phyloP scores from a whole-genome alignment of 2,329 filamentous ascomycete species.

The Neopestalotiopsis clavispora region DNA sequence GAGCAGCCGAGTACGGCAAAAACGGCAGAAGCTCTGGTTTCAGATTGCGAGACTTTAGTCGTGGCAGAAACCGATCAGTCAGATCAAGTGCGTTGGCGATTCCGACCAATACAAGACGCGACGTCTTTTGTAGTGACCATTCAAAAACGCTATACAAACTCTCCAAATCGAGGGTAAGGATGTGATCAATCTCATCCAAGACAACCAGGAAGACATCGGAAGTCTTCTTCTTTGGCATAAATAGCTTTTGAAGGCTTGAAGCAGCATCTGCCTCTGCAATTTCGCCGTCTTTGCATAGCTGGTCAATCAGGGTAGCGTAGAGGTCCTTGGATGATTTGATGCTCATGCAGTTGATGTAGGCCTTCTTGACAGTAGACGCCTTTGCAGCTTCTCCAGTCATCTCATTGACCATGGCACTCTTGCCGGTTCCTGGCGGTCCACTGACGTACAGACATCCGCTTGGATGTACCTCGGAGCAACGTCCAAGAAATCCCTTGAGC shows the following conservation, averaged over 20 bases:
- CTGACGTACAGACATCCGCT: slow-evolving; percentile 93
- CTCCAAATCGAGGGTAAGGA: slow-evolving; percentile 86
- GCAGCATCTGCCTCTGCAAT: slow-evolving; percentile 70
- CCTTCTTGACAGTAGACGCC: slow-evolving; percentile 64
- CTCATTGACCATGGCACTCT: slow-evolving; percentile 90
- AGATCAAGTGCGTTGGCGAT: slow-evolving; percentile 96
- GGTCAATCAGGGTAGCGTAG: slow-evolving; percentile 77
- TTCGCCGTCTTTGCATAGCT: slow-evolving; percentile 64
- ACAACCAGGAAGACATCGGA: slow-evolving; percentile 77
- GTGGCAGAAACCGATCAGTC: slow-evolving; percentile 91
- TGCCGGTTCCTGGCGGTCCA: slow-evolving; percentile 93
- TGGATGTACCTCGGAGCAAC: slow-evolving; percentile 61
- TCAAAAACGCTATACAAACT: slow-evolving; percentile 94
- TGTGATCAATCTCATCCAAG: slow-evolving; percentile 93
- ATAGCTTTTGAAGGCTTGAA: slow-evolving; percentile 70
- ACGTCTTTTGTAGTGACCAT: slow-evolving; percentile 85
- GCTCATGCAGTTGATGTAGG: slow-evolving; percentile 96
- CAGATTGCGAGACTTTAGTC: slow-evolving; percentile 89
- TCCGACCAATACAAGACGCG: slow-evolving; percentile 82
- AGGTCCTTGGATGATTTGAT: slow-evolving; percentile 87
- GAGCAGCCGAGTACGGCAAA: slow-evolving; percentile 84
- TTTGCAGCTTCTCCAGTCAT: slow-evolving; percentile 66
- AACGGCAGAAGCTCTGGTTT: slow-evolving; percentile 91
- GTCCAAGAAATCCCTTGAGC: slow-evolving; percentile 71
- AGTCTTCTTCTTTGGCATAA: slow-evolving; percentile 65